Conservation (phyloP, 495 filamentous ascomycete genomes). For the Pseudomonodictys pantanalensis region DNA sequence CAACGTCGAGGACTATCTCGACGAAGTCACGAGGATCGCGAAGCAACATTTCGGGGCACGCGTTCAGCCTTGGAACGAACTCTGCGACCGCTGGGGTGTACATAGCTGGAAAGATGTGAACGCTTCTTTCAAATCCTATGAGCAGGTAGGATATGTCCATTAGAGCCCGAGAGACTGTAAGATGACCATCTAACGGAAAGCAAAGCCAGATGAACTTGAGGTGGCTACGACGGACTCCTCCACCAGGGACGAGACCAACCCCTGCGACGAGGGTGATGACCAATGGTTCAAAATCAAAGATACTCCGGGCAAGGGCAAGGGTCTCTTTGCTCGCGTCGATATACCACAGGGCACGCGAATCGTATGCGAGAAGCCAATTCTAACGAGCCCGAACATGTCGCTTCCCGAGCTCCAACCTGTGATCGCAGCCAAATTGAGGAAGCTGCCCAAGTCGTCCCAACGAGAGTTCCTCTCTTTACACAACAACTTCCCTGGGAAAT, state of each 20-base stretch:
- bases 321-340: slow-evolving; percentile 40
- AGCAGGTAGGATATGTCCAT: slow-evolving; percentile 18
- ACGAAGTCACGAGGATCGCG: slow-evolving; percentile 8
- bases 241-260: slow-evolving; percentile 2
- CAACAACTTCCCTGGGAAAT: slow-evolving; percentile 44
- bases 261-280: slow-evolving; percentile 14
- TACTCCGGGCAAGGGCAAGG: slow-evolving; percentile 44
- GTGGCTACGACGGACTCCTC: slow-evolving; percentile 8
- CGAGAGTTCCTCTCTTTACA: slow-evolving; percentile 44
- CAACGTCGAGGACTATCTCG: slow-evolving; percentile 12
- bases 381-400: slow-evolving; percentile 37
- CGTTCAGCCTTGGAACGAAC: slow-evolving; percentile 17
- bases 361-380: slow-evolving; percentile 43
- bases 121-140: slow-evolving; percentile 23
- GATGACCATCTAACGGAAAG: no score
- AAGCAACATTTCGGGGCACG: slow-evolving; percentile 12
- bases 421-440: slow-evolving; percentile 38
- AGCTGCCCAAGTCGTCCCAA: slow-evolving; percentile 41
- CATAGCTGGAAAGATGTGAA: slow-evolving; percentile 23
- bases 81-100: slow-evolving; percentile 1
- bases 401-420: slow-evolving; percentile 30
- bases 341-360: slow-evolving; percentile 45
- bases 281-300: slow-evolving; percentile 30
- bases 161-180: no score
- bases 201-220: slow-evolving; percentile 22